Evolutionary conservation across 805 yeast genomes (phyloP).

Genomic region (Kazachstania taianensis): DNA sequence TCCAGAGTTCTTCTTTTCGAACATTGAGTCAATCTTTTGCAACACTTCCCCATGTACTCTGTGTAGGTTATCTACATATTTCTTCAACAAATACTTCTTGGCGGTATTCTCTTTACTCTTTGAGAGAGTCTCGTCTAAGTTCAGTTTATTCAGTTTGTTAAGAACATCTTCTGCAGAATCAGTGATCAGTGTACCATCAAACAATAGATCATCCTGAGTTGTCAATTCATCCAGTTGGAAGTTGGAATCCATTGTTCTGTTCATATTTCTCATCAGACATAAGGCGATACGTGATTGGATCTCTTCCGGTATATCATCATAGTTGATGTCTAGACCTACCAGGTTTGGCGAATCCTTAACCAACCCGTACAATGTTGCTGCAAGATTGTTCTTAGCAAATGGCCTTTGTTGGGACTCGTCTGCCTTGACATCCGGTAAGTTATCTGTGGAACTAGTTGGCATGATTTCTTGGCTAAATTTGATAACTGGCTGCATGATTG

Average conservation of each 20-base stretch:
- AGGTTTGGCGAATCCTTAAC: conserved; percentile 53
- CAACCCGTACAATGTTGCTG: conserved; percentile 57
- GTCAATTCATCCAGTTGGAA: conserved; percentile 28
- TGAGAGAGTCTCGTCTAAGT: conserved; percentile 7
- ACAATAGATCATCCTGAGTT: conserved; percentile 49
- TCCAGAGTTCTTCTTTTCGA: conserved; percentile 45
- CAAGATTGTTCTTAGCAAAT: conserved; percentile 45
- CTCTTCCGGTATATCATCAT: conserved; percentile 46
- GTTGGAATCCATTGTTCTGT: conserved; percentile 36
- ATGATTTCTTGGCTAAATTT: neutral
- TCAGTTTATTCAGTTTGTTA: conserved; percentile 28
- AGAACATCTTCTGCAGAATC: conserved; percentile 61
- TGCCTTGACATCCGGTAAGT: neutral
- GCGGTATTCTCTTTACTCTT: conserved; percentile 32
- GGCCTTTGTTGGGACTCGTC: neutral
- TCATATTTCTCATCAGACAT: conserved; percentile 77
- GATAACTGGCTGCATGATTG: conserved; percentile 43
- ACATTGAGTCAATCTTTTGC: conserved; percentile 45
- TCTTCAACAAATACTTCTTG: conserved; percentile 31
- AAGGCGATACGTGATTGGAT: conserved; percentile 66
- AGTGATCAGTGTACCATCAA: conserved; percentile 65
- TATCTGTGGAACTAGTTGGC: neutral
- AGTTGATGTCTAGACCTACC: conserved; percentile 59
- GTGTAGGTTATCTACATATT: conserved; percentile 34
- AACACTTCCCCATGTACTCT: conserved; percentile 32